Conservation (phyloP, 2,329 filamentous ascomycete genomes). For the Fusarium newnesense region DNA sequence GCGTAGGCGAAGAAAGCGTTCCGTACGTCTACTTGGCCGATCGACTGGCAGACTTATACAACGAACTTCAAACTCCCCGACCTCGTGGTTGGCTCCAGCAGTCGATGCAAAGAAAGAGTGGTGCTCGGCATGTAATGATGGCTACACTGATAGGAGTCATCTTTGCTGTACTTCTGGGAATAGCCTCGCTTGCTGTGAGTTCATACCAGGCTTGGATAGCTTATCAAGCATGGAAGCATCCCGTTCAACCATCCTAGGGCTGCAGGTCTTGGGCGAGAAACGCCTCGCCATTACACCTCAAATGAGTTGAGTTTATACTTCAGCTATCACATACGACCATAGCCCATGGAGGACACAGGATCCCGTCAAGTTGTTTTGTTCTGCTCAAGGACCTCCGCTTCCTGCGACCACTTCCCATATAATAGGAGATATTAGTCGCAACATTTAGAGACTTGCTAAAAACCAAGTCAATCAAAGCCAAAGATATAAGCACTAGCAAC, state of each 20-base stretch:
- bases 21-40: background rate
- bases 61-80: background rate
- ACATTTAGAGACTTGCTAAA: too few species aligned
- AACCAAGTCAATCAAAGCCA: too few species aligned
- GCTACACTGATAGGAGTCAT: background rate
- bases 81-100: background rate
- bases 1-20: background rate
- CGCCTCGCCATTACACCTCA: rapidly evolving
- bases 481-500: too few species aligned
- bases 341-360: background rate
- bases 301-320: background rate
- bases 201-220: conserved; percentile 1
- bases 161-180: background rate
- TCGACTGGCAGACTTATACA: background rate
- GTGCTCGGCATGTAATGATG: background rate
- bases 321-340: background rate
- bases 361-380: too few species aligned
- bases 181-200: background rate
- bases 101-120: background rate
- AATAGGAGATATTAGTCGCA: too few species aligned
- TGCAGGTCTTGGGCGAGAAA: background rate
- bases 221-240: background rate
- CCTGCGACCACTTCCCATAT: too few species aligned
- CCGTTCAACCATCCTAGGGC: background rate
- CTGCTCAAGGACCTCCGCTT: too few species aligned